Base-by-base conservation (phyloP, 176 grass and related monocot species). In the Zizania latifolia region DNA sequence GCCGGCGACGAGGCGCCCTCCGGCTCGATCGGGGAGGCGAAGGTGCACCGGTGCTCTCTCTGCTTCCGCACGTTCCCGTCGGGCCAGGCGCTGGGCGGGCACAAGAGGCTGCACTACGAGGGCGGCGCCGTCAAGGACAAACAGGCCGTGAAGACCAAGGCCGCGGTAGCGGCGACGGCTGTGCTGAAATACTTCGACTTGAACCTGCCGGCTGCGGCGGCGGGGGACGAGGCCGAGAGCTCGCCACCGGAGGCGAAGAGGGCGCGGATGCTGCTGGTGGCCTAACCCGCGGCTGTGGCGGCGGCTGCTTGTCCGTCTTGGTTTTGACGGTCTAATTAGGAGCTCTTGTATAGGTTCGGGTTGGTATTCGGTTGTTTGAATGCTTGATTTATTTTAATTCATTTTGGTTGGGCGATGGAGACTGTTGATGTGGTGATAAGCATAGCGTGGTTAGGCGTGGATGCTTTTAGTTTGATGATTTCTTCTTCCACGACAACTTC, bases 41-140 rank as follows among this genome's bases (percentile, higher is more conserved):
- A 85, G 84, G 81, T 87, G 59, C 87, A 93, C 87, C 86, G 26
- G 32, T 93, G 90, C 80, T 67, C 77, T 19, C 74, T 93, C 44
- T 93, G 90, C 71, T 37, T 65, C 62, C 84, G 83, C 62, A 85
- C 78, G 64, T 97, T 97, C 85, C 88, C 88, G 27, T 87, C 94
- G 5, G 94, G 94, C 5, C 94, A 97, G 35, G 94, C 94, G 16
- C 66, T 97, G 24, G 94, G 94, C 31, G 94, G 94, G 5, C 90
- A 97, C 83, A 97, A 93, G 90, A 87, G 94, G 24, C 80, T 86
- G 4, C 87, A 93, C 83, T 93, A 93, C 76, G 90, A 93, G 75
- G 74, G 82, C 65, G 83, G 70, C n/a, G 79, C 50, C 2, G 12
- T 36, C 38, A 68, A 80, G 38, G 68, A 30, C 59, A 68, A 34